Conservation (phyloP, 2,329 filamentous ascomycete genomes). For the Botrytis cinerea region DNA sequence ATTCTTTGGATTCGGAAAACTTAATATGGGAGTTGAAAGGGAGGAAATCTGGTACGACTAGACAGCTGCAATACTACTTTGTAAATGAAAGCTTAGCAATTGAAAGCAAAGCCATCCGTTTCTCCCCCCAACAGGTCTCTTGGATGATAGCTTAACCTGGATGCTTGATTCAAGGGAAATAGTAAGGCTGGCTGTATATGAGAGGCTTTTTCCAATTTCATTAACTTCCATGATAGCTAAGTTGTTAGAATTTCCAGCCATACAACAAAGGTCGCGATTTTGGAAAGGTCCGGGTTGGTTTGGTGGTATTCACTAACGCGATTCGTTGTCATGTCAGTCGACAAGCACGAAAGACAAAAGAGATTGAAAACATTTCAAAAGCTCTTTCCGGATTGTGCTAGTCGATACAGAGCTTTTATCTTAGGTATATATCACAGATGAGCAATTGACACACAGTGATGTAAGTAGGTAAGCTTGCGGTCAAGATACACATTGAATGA, state of each 20-base stretch:
- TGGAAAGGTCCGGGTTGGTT: not conserved
- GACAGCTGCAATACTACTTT: not conserved
- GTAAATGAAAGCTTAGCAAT: not conserved
- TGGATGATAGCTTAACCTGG: not conserved
- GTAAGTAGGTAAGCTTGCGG: not conserved
- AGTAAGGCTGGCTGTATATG: not conserved
- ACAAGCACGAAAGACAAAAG: not conserved
- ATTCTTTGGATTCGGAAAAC: constrained; percentile 17
- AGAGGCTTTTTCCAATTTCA: not conserved
- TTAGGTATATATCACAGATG: not conserved
- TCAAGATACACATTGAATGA: not conserved
- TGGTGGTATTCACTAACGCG: not conserved
- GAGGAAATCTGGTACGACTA: too few relatives aligned
- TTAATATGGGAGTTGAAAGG: not conserved
- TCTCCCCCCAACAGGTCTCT: not conserved
- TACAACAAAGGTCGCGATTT: not conserved
- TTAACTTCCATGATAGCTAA: not conserved
- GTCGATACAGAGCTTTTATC: not conserved
- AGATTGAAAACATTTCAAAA: not conserved
- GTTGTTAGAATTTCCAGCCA: not conserved
- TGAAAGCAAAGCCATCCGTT: not conserved
- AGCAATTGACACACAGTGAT: not conserved
- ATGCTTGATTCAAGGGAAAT: not conserved
- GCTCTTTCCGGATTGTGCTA: not conserved
- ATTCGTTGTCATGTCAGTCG: not conserved